A percentile compares a stretch with the other conserved stretches of the same genome.
These are phyloP conservation scores for Colletotrichum musae DNA, from an alignment of 2,329 filamentous ascomycete species.

Conservation along the genomic window DNA sequence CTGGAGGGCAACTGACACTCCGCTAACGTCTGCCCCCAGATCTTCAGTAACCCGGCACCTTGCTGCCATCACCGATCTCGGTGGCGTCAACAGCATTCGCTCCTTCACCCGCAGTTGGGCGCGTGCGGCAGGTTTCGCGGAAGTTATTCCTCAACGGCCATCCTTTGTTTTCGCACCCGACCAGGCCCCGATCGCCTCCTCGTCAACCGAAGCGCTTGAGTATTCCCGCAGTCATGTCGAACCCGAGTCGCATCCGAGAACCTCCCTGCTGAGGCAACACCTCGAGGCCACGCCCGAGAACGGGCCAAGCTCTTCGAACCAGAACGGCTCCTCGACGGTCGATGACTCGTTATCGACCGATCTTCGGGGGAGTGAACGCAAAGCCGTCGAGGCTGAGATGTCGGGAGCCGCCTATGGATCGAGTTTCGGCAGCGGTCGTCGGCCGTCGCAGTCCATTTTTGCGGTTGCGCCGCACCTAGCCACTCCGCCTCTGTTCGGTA, in stretches of 20 bases:
- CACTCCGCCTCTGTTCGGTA: conserved; percentile 79
- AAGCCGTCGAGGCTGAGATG: conserved; percentile 62
- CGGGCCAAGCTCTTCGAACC: conserved; percentile 20
- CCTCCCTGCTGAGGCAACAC: conserved; percentile 67
- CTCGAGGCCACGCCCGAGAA: conserved; percentile 55
- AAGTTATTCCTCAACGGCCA: conserved; percentile 85
- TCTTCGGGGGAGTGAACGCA: conserved; percentile 64
- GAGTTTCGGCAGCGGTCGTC: conserved; percentile 48
- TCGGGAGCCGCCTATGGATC: conserved; percentile 50
- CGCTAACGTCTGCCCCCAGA: conserved; percentile 51
- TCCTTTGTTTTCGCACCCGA: conserved; percentile 79
- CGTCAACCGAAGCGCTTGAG: conserved; percentile 53
- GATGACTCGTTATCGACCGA: conserved; percentile 42
- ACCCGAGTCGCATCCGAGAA: conserved; percentile 49
- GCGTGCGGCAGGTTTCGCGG: conserved; percentile 88
- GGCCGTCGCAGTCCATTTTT: conserved; percentile 64
- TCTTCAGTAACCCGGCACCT: conserved; percentile 73
- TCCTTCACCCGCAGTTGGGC: conserved; percentile 96
- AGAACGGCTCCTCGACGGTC: conserved; percentile 39
- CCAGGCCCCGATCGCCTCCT: conserved; percentile 59
- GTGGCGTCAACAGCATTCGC: conserved; percentile 93
- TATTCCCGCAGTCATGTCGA: conserved; percentile 60
- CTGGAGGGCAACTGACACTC: conserved; percentile 36
- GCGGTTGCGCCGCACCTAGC: conserved; percentile 73
- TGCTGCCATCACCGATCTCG: conserved; percentile 76